phyloP scores from a whole-genome alignment of 2,329 filamentous ascomycete species.

The Trichoderma atrobrunneum region DNA sequence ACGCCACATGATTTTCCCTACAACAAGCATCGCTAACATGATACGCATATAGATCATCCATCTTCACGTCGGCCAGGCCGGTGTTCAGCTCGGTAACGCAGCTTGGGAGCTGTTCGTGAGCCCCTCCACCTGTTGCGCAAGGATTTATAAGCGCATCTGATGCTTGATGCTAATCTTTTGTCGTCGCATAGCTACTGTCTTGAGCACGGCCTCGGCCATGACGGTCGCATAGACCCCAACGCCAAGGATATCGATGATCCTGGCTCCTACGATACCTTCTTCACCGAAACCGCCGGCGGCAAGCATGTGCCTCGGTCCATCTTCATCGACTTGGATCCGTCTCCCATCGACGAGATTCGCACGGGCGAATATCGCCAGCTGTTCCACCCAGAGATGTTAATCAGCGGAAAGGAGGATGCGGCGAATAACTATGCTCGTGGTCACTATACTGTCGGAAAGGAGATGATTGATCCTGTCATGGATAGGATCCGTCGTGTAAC shows the following conservation, averaged over 20 bases:
- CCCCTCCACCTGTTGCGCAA: slow-evolving; percentile 25
- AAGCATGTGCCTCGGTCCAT: slow-evolving; percentile 71
- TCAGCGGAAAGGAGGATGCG: slow-evolving; percentile 74
- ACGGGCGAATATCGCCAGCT: slow-evolving; percentile 65
- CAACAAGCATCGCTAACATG: not conserved
- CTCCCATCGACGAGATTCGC: slow-evolving; percentile 71
- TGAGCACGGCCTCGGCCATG: slow-evolving; percentile 65
- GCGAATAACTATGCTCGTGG: slow-evolving; percentile 76
- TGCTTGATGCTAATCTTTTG: slow-evolving; percentile 25
- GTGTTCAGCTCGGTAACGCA: slow-evolving; percentile 71
- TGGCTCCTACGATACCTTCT: slow-evolving; percentile 70
- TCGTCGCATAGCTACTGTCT: slow-evolving; percentile 59
- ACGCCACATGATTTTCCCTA: not conserved
- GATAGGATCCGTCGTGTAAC: slow-evolving; percentile 67
- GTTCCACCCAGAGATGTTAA: slow-evolving; percentile 69
- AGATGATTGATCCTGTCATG: slow-evolving; percentile 69
- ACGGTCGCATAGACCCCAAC: slow-evolving; percentile 63
- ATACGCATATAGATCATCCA: slow-evolving; percentile 53
- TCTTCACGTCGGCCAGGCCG: slow-evolving; percentile 66
- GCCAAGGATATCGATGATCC: slow-evolving; percentile 57
- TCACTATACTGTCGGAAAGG: slow-evolving; percentile 74
- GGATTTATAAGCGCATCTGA: not conserved
- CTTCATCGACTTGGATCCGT: slow-evolving; percentile 71
- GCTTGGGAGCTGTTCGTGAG: slow-evolving; percentile 70
- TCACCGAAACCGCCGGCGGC: slow-evolving; percentile 67